A percentile compares a stretch with the other conserved stretches of the same genome.
Evolutionary conservation across 257 asterid genomes (phyloP).

Genomic region (Thymus mandschuricus): DNA sequence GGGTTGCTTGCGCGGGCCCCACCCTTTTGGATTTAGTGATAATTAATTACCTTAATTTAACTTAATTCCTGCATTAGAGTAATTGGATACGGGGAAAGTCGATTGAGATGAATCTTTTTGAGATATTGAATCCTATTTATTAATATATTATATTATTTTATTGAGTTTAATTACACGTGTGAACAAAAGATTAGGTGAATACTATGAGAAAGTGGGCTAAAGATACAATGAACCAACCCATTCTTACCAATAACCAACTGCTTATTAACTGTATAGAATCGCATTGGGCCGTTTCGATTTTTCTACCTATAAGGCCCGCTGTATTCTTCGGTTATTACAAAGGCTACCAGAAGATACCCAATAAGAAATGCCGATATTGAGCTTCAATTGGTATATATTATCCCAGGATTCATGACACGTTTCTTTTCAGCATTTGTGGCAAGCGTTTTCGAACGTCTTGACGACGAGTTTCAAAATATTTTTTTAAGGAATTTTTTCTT

Average conservation of each 20-base stretch:
- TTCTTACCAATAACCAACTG: constrained; percentile 5
- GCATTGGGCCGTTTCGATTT: neutral
- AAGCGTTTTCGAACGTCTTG: too few relatives aligned
- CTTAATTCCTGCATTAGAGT: neutral
- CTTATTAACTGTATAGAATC: neutral
- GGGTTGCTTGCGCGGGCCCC: constrained; percentile 16
- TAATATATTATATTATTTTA: neutral
- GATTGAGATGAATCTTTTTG: neutral
- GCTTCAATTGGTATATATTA: too few relatives aligned
- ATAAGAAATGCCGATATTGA: too few relatives aligned
- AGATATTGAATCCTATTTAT: neutral
- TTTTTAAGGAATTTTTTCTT: too few relatives aligned
- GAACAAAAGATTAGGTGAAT: neutral
- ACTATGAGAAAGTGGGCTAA: neutral
- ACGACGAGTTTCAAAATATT: too few relatives aligned
- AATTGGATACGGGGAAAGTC: neutral
- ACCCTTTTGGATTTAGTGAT: neutral
- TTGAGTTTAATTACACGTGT: constrained; percentile 9
- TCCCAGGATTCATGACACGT: too few relatives aligned
- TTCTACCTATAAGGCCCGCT: too few relatives aligned
- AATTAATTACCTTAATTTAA: too few relatives aligned
- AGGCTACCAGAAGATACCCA: too few relatives aligned
- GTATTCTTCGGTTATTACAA: neutral
- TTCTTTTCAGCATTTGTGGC: too few relatives aligned
- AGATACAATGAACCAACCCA: neutral